phyloP scores from a whole-genome alignment of 2,329 filamentous ascomycete genomes.

The Aspergillus clavatus region DNA sequence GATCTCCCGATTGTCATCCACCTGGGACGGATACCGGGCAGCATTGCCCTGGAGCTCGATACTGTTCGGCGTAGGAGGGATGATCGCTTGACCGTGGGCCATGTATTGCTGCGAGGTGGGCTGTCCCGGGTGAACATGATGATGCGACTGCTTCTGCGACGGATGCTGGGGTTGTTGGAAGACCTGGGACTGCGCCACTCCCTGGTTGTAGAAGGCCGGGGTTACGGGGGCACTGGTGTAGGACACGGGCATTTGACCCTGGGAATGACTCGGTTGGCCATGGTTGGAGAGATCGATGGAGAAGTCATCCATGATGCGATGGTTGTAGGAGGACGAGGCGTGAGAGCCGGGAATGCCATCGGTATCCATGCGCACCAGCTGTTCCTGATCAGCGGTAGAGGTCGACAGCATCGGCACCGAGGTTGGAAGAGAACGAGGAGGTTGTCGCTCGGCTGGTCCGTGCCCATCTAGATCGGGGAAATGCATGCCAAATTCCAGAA shows the following conservation, averaged over 20 bases:
- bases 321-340: constrained; percentile 20
- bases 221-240: constrained; percentile 30
- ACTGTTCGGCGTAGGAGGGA: constrained; percentile 48
- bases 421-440: constrained; percentile 29
- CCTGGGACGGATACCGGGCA: constrained; percentile 36
- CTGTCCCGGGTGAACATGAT: constrained; percentile 18
- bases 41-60: constrained; percentile 45
- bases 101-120: constrained; percentile 25
- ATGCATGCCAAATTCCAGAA: constrained; percentile 46
- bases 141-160: constrained; percentile 26
- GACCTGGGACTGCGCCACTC: constrained; percentile 24
- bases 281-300: constrained; percentile 28
- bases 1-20: constrained; percentile 39
- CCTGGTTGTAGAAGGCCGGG: constrained; percentile 30
- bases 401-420: constrained; percentile 32
- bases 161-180: constrained; percentile 23
- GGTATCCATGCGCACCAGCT: constrained; percentile 26
- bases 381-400: constrained; percentile 25
- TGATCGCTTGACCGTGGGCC: constrained; percentile 29
- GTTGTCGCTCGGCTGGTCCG: constrained; percentile 33
- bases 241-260: constrained; percentile 22
- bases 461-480: constrained; percentile 41
- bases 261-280: constrained; percentile 19
- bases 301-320: constrained; percentile 33
- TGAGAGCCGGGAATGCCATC: constrained; percentile 20